phyloP scores from a whole-genome alignment of 2,329 filamentous ascomycete genomes.

The Monilinia laxa region DNA sequence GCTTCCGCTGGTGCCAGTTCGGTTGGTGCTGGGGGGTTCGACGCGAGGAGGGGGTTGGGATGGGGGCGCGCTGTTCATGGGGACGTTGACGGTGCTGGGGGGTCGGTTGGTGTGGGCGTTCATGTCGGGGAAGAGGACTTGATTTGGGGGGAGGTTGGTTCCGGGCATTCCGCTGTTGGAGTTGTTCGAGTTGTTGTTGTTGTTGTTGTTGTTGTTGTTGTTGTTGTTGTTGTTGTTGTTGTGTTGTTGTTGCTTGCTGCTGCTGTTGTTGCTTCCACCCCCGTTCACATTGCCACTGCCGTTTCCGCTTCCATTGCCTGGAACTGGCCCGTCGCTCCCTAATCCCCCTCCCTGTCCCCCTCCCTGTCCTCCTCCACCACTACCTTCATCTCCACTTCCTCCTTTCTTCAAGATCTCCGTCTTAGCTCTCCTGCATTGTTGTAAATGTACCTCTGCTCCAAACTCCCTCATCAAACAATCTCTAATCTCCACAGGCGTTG shows the following conservation, averaged over 20 bases:
- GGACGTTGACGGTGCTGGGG: neutral
- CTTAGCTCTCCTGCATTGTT: conserved; percentile 40
- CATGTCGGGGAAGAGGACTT: conserved; percentile 24
- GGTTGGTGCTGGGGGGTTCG: neutral
- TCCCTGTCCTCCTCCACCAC: conserved; percentile 3
- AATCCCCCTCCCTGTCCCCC: neutral
- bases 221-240: too few relatives aligned
- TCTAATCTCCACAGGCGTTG: conserved; percentile 58
- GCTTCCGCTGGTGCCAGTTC: conserved; percentile 1
- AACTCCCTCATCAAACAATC: conserved; percentile 51
- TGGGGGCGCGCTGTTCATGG: neutral
- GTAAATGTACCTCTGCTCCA: conserved; percentile 39
- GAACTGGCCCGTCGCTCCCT: conserved; percentile 3
- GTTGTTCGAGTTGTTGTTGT: too few relatives aligned
- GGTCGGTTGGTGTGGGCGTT: conserved; percentile 20
- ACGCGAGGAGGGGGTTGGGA: conserved; percentile 17
- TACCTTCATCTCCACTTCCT: conserved; percentile 19
- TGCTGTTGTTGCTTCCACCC: conserved; percentile 31
- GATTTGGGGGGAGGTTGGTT: conserved; percentile 11
- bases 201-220: too few relatives aligned
- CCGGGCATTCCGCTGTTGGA: neutral
- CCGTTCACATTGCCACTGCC: conserved; percentile 21
- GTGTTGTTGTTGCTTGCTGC: too few relatives aligned
- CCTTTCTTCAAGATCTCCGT: conserved; percentile 40
- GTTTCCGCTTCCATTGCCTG: neutral